These are phyloP conservation scores for Saccharomyces uvarum DNA, from an alignment of 1,139 yeast genomes.

Conservation along the genomic window DNA sequence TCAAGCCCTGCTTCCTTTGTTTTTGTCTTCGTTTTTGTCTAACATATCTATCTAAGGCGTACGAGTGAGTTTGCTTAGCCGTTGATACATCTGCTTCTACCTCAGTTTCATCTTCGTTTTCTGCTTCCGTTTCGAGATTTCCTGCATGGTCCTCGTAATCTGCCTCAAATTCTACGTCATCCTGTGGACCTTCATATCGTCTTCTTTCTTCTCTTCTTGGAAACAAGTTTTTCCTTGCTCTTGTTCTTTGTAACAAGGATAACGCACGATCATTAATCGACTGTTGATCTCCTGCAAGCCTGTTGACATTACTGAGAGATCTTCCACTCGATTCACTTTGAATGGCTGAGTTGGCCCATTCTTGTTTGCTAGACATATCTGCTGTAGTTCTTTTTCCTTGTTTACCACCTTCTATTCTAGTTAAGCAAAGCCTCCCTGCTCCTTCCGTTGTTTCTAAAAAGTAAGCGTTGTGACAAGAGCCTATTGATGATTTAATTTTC, in stretches of 20 bases:
- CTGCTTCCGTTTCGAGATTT: neutral
- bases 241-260: conserved; percentile 25
- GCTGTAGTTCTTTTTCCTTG: neutral
- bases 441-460: neutral
- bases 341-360: neutral
- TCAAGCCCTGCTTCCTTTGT: conserved; percentile 1
- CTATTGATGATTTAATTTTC: neutral
- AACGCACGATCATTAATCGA: conserved; percentile 27
- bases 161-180: neutral
- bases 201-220: conserved; percentile 18
- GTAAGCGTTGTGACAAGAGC: neutral
- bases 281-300: conserved; percentile 18
- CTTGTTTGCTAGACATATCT: neutral
- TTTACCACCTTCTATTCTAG: neutral
- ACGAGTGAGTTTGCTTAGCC: neutral
- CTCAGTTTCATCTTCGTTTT: neutral
- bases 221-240: conserved; percentile 24
- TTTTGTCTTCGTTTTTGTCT: conserved; percentile 2
- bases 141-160: neutral
- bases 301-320: conserved; percentile 9
- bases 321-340: conserved; percentile 1
- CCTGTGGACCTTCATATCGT: conserved; percentile 13
- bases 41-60: conserved; percentile 6
- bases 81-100: neutral
- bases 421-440: neutral